Evolutionary conservation across 2,329 filamentous ascomycete genomes (phyloP), one percentile per base, ranked within the genome.

Genomic region (Venturia effusa): DNA sequence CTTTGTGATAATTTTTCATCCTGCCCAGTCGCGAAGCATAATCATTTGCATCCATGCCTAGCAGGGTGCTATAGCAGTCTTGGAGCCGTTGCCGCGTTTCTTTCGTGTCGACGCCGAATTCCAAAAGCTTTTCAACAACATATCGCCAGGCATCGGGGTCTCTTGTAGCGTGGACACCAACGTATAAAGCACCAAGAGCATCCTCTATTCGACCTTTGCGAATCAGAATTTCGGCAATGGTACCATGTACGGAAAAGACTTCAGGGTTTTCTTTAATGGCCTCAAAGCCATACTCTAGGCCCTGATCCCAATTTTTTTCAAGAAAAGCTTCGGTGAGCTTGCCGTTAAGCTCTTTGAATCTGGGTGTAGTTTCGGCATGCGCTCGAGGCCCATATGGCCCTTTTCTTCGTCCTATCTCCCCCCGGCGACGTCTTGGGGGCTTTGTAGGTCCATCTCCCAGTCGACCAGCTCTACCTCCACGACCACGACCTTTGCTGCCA

Each of bases 251-350:
- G 34, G 80, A 78, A 70, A 83, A 86, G 67, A 87, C 82, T 70
- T 87, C 84, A 0, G 84, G 84, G 68, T 88, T 87, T 37, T 78
- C 73, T 48, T 79, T 75, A 39, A 85, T 79, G 10, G 83, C 82
- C 66, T 78, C 61, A 72, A 77, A 61, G 74, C 80, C 68, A 71
- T 74, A 62, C 76, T 81, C 79, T 41, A 85, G 76, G 5, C 88
- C 86, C 48, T 80, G 77, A 5, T 83, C 79, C 67, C 87, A 85
- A 24, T 87, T 80, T 32, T 81, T 79, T 11, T 81, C 78, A 65
- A 90, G 79, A 70, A 87, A 92, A 4, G 85, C 84, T 66, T 86
- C 80, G 65, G 86, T 89, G 3, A 89, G 89, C 70, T 83, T 79
- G 59, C 83, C 81, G 60, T 92, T 80, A 51, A 87, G 79, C 48